phyloP scores from a whole-genome alignment of 768 basidiomycete species.

The Boletus rubropictus region DNA sequence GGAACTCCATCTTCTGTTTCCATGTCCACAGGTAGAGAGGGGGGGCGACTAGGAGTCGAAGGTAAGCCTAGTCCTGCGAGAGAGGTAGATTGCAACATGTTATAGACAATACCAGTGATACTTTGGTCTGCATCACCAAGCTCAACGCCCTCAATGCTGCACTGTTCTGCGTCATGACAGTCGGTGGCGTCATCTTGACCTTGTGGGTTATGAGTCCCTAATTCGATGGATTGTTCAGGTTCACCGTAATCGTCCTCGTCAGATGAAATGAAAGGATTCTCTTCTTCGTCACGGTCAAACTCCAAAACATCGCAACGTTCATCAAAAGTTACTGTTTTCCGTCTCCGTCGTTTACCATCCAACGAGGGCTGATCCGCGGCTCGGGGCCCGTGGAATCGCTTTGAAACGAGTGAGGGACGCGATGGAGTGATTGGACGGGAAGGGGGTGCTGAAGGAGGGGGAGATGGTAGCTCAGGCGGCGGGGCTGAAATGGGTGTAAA shows the following conservation, averaged over 20 bases:
- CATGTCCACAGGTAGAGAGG: slow-evolving; percentile 42
- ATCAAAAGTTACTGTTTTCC: slow-evolving; percentile 78
- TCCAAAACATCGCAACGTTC: slow-evolving; percentile 79
- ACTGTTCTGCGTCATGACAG: slow-evolving; percentile 8
- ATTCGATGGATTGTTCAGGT: slow-evolving; percentile 10
- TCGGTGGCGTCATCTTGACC: not conserved
- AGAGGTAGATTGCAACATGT: slow-evolving; percentile 48
- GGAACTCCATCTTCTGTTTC: slow-evolving; percentile 62
- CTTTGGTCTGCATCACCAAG: slow-evolving; percentile 45
- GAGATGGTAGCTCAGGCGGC: slow-evolving; percentile 19
- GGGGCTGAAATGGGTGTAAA: slow-evolving; percentile 1
- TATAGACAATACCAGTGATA: slow-evolving; percentile 66
- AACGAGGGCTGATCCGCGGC: slow-evolving; percentile 36
- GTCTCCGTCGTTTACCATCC: slow-evolving; percentile 42
- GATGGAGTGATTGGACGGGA: slow-evolving; percentile 32
- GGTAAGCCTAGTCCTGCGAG: slow-evolving; percentile 23
- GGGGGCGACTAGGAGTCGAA: slow-evolving; percentile 34
- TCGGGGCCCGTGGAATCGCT: slow-evolving; percentile 73
- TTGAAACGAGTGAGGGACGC: slow-evolving; percentile 64
- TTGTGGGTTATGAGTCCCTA: slow-evolving; percentile 14
- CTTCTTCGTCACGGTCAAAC: slow-evolving; percentile 63
- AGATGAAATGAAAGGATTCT: slow-evolving; percentile 41
- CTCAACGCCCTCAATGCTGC: slow-evolving; percentile 39
- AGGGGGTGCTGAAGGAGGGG: slow-evolving; percentile 40
- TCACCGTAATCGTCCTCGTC: slow-evolving; percentile 30